These are phyloP conservation scores for Penicillium manginii DNA, from an alignment of 495 filamentous ascomycete species.

Conservation along the genomic window DNA sequence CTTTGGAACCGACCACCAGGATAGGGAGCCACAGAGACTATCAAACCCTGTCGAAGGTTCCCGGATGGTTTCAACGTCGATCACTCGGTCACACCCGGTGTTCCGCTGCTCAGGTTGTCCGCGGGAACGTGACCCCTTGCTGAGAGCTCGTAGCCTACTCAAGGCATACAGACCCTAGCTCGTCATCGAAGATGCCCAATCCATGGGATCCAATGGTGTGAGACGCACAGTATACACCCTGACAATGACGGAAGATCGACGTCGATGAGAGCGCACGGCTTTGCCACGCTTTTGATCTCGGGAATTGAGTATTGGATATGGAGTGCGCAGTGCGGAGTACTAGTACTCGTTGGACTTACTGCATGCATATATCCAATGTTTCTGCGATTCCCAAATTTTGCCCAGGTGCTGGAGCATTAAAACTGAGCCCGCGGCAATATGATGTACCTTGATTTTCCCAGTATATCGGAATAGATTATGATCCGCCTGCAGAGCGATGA, in stretches of 20 bases:
- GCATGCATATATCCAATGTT: not conserved
- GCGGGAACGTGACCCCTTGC: not conserved
- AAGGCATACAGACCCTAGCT: too few species aligned
- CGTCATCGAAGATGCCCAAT: not conserved
- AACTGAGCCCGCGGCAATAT: too few species aligned
- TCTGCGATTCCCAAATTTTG: too few species aligned
- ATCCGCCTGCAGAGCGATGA: too few species aligned
- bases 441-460: not conserved
- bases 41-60: conserved; percentile 1
- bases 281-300: not conserved
- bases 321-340: not conserved
- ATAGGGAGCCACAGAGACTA: not conserved
- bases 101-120: not conserved
- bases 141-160: too few species aligned
- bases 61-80: not conserved
- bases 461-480: not conserved
- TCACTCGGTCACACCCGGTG: not conserved
- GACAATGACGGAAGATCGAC: not conserved
- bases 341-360: not conserved
- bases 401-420: too few species aligned
- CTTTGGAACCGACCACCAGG: not conserved
- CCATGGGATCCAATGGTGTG: not conserved
- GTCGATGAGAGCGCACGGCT: not conserved
- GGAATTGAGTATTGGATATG: not conserved
- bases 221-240: not conserved